Conservation (phyloP, 768 basidiomycete genomes). For the Hysterangium stoloniferum region DNA sequence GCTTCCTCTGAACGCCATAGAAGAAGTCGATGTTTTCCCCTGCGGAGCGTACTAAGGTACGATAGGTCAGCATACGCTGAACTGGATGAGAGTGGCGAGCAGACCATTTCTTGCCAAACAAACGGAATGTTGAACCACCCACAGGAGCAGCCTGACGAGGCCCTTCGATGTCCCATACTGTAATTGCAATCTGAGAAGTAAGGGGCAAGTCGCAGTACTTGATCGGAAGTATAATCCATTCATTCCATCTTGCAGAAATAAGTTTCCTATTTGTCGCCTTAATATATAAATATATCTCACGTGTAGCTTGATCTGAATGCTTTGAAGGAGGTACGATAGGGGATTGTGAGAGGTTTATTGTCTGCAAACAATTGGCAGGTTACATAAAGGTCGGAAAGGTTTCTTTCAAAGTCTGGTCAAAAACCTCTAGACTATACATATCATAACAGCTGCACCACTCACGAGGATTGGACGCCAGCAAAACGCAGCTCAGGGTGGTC, state of each 20-base stretch:
- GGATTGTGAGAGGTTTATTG: constrained; percentile 87
- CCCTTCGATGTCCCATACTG: constrained; percentile 92
- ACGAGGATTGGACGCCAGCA: constrained; percentile 78
- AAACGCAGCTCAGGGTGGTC: constrained; percentile 78
- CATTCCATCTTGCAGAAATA: constrained; percentile 74
- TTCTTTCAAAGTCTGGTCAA: constrained; percentile 39
- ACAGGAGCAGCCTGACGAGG: constrained; percentile 74
- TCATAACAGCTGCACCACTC: constrained; percentile 23
- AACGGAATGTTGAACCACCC: constrained; percentile 81
- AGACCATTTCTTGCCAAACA: constrained; percentile 93
- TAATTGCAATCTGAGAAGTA: constrained; percentile 83
- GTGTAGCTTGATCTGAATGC: constrained; percentile 78
- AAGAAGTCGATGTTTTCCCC: constrained; percentile 84
- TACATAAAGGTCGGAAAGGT: constrained; percentile 87
- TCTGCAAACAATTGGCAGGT: constrained; percentile 89
- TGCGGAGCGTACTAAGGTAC: constrained; percentile 65
- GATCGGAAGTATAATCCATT: constrained; percentile 88
- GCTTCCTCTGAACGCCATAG: constrained; percentile 82
- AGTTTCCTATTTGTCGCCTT: not conserved
- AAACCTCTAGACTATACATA: constrained; percentile 9
- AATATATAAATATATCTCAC: constrained; percentile 33
- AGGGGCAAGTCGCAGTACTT: constrained; percentile 90
- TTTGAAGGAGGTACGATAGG: constrained; percentile 88
- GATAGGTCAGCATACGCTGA: not conserved
- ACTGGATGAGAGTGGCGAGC: constrained; percentile 15